Evolutionary conservation across 345 rosid species (phyloP).

Genomic region (Populus nigra): DNA sequence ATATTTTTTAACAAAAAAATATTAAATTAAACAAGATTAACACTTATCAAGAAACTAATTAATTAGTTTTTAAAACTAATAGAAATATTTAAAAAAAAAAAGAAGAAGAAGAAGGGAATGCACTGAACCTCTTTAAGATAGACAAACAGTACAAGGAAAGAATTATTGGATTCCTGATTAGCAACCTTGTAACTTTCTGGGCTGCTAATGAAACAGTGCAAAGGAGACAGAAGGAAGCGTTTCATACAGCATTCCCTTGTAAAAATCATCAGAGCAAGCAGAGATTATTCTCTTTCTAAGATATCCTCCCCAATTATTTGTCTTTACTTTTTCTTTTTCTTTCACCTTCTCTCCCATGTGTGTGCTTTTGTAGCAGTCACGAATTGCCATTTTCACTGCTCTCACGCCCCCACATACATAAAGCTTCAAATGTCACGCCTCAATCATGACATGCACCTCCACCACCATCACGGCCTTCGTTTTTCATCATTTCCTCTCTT

Average conservation of each 20-base stretch:
- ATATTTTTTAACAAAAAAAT: no score
- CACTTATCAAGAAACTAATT: no score
- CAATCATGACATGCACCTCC: slow-evolving; percentile 51
- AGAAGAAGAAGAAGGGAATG: no score
- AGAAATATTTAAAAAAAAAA: no score
- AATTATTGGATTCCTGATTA: neutral
- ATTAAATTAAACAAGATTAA: no score
- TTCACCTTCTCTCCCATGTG: neutral
- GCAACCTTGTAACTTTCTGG: neutral
- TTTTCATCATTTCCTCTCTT: neutral
- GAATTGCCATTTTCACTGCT: slow-evolving; percentile 26
- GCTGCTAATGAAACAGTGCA: neutral
- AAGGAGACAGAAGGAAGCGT: neutral
- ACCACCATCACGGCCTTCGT: neutral
- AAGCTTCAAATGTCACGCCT: slow-evolving; percentile 29
- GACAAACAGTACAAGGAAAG: neutral
- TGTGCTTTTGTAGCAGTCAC: slow-evolving; percentile 15
- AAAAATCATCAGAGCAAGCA: neutral
- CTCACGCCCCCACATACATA: slow-evolving; percentile 14
- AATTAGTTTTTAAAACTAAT: no score
- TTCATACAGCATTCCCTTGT: no score
- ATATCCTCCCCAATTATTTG: neutral
- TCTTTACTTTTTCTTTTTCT: neutral
- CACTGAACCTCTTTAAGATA: neutral
- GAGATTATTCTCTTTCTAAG: neutral